A percentile compares a stretch with the other conserved stretches of the same genome.
These are phyloP conservation scores for Mortierella alpina DNA, from an alignment of 192 early-diverging fungal genomes.

Conservation along the genomic window DNA sequence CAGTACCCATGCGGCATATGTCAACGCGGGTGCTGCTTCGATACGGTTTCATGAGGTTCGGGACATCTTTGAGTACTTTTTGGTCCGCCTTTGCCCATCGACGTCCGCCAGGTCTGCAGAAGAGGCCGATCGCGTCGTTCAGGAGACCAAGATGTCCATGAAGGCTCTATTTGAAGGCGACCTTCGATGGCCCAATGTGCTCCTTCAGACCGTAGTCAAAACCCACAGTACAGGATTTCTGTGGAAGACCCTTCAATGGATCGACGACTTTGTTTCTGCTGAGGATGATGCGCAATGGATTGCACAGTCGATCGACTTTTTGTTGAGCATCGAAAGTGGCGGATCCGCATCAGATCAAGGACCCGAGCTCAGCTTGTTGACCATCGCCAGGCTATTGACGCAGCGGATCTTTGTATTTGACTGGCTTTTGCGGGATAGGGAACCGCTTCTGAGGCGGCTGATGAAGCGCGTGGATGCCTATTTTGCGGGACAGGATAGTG, in stretches of 20 bases:
- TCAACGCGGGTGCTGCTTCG: background rate
- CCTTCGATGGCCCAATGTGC: constrained; percentile 30
- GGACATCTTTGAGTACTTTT: constrained; percentile 50
- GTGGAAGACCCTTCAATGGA: constrained; percentile 29
- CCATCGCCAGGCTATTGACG: constrained; percentile 16
- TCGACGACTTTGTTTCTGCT: constrained; percentile 11
- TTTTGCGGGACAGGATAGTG: constrained; percentile 26
- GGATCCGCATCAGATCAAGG: background rate
- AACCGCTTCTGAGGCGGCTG: constrained; percentile 6
- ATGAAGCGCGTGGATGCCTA: constrained; percentile 15
- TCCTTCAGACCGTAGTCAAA: constrained; percentile 19
- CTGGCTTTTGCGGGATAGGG: constrained; percentile 28
- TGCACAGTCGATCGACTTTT: constrained; percentile 24
- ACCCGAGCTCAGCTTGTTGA: constrained; percentile 33
- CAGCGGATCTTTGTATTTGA: constrained; percentile 26
- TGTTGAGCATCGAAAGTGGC: constrained; percentile 23
- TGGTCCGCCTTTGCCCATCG: constrained; percentile 23
- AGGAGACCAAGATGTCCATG: constrained; percentile 42
- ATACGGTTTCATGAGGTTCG: constrained; percentile 38
- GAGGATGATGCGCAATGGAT: constrained; percentile 29
- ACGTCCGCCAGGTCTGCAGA: background rate
- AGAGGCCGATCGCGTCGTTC: background rate
- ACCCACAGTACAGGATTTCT: constrained; percentile 37
- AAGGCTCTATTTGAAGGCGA: constrained; percentile 25
- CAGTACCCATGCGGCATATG: background rate